Percentiles rank a stretch among this genome's conserved stretches.
phyloP scores from a whole-genome alignment of 202 grass and related monocot species.

The Bolboschoenoplectus hybrid region DNA sequence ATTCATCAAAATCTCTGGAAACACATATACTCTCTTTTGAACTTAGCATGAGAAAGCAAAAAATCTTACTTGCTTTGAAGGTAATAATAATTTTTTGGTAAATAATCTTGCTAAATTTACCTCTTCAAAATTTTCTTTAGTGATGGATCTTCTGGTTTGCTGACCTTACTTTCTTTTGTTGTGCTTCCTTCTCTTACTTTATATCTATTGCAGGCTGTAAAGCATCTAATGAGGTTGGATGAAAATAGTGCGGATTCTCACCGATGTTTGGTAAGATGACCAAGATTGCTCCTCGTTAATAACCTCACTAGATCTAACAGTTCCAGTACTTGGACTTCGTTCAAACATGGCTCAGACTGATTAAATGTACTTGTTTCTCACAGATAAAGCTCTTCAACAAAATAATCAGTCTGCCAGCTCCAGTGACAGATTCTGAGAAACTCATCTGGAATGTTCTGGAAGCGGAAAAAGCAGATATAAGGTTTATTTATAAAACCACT shows the following conservation, averaged over 20 bases:
- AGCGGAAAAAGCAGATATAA: constrained; percentile 83
- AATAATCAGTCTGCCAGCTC: constrained; percentile 67
- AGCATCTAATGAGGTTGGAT: constrained; percentile 85
- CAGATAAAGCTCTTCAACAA: constrained; percentile 94
- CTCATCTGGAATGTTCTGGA: constrained; percentile 90
- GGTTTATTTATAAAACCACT: constrained; percentile 48
- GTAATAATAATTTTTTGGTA: constrained; percentile 47
- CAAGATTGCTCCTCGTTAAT: neutral
- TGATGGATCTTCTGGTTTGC: constrained; percentile 11
- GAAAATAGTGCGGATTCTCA: constrained; percentile 81
- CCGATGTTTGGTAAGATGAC: constrained; percentile 77
- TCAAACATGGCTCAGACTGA: no score
- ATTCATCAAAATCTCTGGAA: constrained; percentile 82
- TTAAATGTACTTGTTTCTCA: constrained; percentile 36
- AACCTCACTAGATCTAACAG: constrained; percentile 15
- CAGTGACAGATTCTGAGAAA: constrained; percentile 79
- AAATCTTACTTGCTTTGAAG: constrained; percentile 96
- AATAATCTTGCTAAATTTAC: constrained; percentile 16
- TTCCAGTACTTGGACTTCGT: neutral
- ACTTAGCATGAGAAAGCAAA: constrained; percentile 97
- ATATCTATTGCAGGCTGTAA: constrained; percentile 70
- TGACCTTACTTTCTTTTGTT: neutral
- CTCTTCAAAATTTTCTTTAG: neutral
- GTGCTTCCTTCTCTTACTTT: constrained; percentile 23
- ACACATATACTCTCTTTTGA: constrained; percentile 97